These are phyloP conservation scores for Suillus placidus DNA, from an alignment of 768 basidiomycete genomes.

Conservation along the genomic window DNA sequence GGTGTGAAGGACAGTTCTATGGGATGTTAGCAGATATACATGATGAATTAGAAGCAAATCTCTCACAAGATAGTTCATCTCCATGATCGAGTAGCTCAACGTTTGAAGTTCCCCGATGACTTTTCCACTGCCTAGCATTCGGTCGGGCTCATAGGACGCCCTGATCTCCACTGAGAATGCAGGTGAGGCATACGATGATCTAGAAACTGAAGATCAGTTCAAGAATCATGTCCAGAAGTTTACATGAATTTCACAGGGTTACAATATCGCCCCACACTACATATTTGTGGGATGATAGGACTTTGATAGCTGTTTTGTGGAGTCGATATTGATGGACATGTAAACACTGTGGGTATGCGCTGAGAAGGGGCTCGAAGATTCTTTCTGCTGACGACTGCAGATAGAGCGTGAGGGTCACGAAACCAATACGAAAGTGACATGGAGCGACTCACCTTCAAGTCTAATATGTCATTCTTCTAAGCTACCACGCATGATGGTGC, in stretches of 20 bases:
- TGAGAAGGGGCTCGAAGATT: too few relatives aligned
- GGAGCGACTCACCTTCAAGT: too few relatives aligned
- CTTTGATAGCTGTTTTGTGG: too few relatives aligned
- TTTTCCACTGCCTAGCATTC: not conserved
- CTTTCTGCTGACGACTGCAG: too few relatives aligned
- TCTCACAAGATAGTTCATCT: not conserved
- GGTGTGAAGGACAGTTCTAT: not conserved
- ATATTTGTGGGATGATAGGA: too few relatives aligned
- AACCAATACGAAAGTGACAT: too few relatives aligned
- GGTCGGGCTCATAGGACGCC: not conserved
- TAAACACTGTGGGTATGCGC: too few relatives aligned
- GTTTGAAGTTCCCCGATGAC: not conserved
- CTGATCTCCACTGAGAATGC: not conserved
- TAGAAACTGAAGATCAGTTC: not conserved
- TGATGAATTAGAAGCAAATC: not conserved
- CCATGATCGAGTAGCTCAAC: not conserved
- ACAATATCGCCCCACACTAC: too few relatives aligned
- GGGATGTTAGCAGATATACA: not conserved
- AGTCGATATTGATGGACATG: too few relatives aligned
- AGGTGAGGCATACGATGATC: not conserved
- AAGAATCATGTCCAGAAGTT: not conserved
- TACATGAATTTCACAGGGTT: not conserved
- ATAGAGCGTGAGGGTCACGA: too few relatives aligned
- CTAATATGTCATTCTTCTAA: too few relatives aligned
- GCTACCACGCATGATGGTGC: too few relatives aligned